Conservation (phyloP, 345 rosid genomes). For the Cardiospermum halicacabum region DNA sequence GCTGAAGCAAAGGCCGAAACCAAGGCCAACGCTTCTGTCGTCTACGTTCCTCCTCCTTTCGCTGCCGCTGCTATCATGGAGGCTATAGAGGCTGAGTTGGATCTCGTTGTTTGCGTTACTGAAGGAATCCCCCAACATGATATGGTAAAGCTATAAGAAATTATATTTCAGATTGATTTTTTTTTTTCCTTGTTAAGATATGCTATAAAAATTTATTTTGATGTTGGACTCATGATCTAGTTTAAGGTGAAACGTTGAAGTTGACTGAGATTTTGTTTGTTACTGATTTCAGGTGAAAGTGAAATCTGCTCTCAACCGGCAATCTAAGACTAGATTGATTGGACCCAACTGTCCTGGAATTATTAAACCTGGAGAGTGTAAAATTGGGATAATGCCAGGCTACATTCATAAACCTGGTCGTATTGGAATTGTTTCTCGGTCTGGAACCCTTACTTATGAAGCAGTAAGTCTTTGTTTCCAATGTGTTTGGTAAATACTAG, state of each 20-base stretch:
- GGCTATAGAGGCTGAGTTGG: conserved; percentile 84
- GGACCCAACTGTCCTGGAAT: conserved; percentile 99
- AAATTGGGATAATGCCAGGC: conserved; percentile 96
- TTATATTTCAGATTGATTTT: neutral
- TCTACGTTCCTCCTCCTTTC: conserved; percentile 95
- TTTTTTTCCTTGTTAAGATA: too few relatives aligned
- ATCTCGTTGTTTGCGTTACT: conserved; percentile 86
- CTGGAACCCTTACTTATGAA: conserved; percentile 97
- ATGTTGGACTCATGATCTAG: too few relatives aligned
- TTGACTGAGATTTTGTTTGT: neutral
- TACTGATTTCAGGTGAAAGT: conserved; percentile 72
- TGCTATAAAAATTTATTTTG: too few relatives aligned
- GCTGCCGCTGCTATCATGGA: conserved; percentile 99
- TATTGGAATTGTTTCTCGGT: conserved; percentile 87
- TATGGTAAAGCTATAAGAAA: conserved; percentile 67
- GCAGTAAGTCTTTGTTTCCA: conserved; percentile 54
- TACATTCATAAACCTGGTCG: conserved; percentile 98
- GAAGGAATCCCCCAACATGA: conserved; percentile 99
- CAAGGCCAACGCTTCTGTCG: conserved; percentile 89
- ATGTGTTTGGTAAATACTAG: neutral
- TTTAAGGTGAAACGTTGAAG: too few relatives aligned
- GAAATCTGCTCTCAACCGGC: conserved; percentile 82
- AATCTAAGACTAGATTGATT: conserved; percentile 83
- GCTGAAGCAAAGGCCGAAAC: conserved; percentile 97
- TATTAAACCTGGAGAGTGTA: conserved; percentile 92